Conservation (phyloP, 2,329 filamentous ascomycete genomes). For the Trichophyton rubrum region DNA sequence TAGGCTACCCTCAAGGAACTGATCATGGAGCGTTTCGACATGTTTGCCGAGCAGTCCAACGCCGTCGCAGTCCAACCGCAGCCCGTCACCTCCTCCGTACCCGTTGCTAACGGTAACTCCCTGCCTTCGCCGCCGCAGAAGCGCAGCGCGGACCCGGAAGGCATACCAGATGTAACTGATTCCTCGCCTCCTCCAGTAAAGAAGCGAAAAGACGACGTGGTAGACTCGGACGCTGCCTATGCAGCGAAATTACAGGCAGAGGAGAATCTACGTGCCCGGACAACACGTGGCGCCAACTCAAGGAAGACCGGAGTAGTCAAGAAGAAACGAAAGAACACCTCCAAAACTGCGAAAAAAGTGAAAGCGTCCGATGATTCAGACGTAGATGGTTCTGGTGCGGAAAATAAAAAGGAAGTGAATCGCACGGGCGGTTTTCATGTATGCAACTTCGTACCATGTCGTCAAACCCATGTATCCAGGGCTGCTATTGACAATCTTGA, state of each 20-base stretch:
- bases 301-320: constrained; percentile 48
- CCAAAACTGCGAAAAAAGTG: constrained; percentile 53
- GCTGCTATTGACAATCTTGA: background rate
- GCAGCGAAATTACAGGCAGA: constrained; percentile 85
- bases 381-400: constrained; percentile 49
- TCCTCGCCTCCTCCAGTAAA: constrained; percentile 45
- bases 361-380: constrained; percentile 72
- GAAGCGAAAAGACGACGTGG: constrained; percentile 49
- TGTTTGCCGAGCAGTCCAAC: constrained; percentile 41
- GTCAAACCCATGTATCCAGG: background rate
- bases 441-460: constrained; percentile 13
- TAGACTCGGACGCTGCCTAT: constrained; percentile 73
- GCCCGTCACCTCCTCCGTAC: constrained; percentile 14
- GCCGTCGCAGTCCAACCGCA: constrained; percentile 9
- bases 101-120: constrained; percentile 28
- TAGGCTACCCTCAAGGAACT: constrained; percentile 58
- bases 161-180: constrained; percentile 27
- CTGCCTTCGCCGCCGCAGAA: constrained; percentile 29
- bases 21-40: constrained; percentile 63
- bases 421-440: constrained; percentile 85
- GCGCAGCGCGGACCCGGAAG: constrained; percentile 31
- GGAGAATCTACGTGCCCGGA: constrained; percentile 64
- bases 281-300: constrained; percentile 60
- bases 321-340: constrained; percentile 44
- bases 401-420: constrained; percentile 48